Base-by-base conservation (phyloP, 495 filamentous ascomycete genomes). In the Hypoxylon fragiforme region DNA sequence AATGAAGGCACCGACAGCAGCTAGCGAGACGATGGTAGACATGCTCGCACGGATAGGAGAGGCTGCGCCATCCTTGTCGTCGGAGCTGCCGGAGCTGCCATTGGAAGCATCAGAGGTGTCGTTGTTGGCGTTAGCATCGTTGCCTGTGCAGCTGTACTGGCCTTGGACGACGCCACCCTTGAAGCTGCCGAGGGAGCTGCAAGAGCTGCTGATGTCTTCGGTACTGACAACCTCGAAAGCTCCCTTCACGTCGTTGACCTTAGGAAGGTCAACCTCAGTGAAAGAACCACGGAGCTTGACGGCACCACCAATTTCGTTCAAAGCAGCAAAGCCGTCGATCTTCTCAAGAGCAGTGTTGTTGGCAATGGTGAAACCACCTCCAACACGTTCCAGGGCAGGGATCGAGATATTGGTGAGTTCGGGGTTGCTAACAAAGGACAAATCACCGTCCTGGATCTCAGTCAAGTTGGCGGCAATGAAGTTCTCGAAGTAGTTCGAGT, bases 251-350 rank as follows among this genome's bases (percentile, higher is more conserved):
- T 87, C 81, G 53, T 82, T 74, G 16, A 98, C 78, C 11, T 65
- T 62, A 30, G 88, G 85, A 21, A 97, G 77, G 20, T 75, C 63
- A 45, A 90, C 83, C 88, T 81, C 75, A 42, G 81, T 81, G 71
- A 96, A 95, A 73, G 81, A 85, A 64, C 94, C 94, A 63, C 83
- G 84, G 73, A 96, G 84, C 76, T 95, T 89, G 70, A 99, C 75
- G 52, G 92, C 92, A 73, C 92, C 94, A 56, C 78, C 80, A 37
- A 97, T 80, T n/a, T 68, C 77, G 52, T 79, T 62, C 16, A 98
- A 79, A 35, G 73, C 63, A 30, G 80, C 75, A 77, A 97, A 88
- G 38, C 78, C 80, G 47, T 80, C 66, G 22, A 96, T 78, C 50
- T 70, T 64, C 43, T 59, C 50, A 9, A 96, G 78, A 40, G 77